Evolutionary conservation across 2,329 filamentous ascomycete genomes (phyloP).

Genomic region (Sordariomycetes sp.): DNA sequence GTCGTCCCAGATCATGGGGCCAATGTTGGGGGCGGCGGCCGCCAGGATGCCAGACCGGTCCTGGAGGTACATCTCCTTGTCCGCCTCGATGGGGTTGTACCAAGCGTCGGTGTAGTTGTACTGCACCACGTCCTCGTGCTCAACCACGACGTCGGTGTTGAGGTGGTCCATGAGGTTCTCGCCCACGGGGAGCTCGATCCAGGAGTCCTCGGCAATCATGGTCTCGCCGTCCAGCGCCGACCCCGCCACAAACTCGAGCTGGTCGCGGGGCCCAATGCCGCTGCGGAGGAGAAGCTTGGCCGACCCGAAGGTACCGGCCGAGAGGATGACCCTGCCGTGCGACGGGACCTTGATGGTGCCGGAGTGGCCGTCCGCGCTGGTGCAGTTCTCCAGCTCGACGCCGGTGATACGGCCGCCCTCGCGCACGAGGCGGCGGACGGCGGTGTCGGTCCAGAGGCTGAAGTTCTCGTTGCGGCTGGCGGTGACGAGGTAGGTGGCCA

Average conservation of each 20-base stretch:
- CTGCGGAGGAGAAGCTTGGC: constrained; percentile 58
- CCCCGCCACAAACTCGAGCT: constrained; percentile 39
- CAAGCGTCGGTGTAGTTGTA: constrained; percentile 59
- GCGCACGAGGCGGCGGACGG: constrained; percentile 55
- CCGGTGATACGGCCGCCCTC: constrained; percentile 51
- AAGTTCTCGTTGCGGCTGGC: constrained; percentile 53
- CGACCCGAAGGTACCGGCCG: constrained; percentile 57
- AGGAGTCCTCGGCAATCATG: constrained; percentile 37
- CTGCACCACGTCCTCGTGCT: constrained; percentile 34
- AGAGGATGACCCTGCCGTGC: constrained; percentile 55
- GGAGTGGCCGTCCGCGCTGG: constrained; percentile 39
- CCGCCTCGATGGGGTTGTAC: constrained; percentile 30
- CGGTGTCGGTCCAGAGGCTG: constrained; percentile 52
- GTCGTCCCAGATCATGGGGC: constrained; percentile 43
- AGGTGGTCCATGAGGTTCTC: constrained; percentile 47
- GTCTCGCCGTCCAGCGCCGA: constrained; percentile 34
- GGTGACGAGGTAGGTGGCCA: constrained; percentile 58
- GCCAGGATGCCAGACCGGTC: constrained; percentile 49
- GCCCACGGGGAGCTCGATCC: constrained; percentile 48
- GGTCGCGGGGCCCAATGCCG: constrained; percentile 52
- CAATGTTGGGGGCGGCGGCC: constrained; percentile 55
- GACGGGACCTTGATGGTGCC: constrained; percentile 51
- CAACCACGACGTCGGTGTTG: constrained; percentile 30
- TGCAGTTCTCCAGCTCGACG: constrained; percentile 53
- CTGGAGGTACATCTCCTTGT: constrained; percentile 28